phyloP scores from a whole-genome alignment of 768 basidiomycete species.

The Suillus sp. region DNA sequence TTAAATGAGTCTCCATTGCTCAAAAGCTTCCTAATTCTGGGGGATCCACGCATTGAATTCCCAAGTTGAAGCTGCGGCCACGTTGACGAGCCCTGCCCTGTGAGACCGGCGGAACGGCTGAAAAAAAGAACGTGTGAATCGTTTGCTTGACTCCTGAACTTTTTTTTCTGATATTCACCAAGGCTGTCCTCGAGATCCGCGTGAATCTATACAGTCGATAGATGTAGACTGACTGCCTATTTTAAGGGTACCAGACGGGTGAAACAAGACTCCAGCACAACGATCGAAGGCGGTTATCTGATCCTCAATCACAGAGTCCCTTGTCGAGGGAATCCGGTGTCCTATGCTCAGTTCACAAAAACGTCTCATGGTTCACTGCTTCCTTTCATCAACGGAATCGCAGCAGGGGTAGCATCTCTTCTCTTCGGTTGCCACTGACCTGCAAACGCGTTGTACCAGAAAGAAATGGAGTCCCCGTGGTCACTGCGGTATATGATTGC shows the following conservation, averaged over 20 bases:
- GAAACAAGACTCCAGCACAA: background rate
- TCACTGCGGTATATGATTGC: background rate
- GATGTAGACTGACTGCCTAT: background rate
- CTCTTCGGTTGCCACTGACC: background rate
- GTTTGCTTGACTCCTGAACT: background rate
- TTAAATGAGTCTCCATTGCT: background rate
- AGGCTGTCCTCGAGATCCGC: slow-evolving; percentile 8
- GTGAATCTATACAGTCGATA: background rate
- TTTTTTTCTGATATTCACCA: background rate
- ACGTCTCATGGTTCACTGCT: background rate
- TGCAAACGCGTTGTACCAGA: background rate
- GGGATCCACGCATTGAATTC: slow-evolving; percentile 29
- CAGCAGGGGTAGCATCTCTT: background rate
- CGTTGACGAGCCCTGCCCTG: slow-evolving; percentile 21
- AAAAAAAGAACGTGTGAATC: slow-evolving; percentile 12
- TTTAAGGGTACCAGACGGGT: background rate
- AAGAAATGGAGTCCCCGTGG: background rate
- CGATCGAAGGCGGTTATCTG: background rate
- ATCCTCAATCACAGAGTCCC: background rate
- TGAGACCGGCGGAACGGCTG: slow-evolving; percentile 28
- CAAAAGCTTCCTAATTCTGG: slow-evolving; percentile 6
- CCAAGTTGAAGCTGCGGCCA: slow-evolving; percentile 23
- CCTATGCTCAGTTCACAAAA: background rate
- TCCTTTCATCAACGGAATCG: background rate
- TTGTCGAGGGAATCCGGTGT: slow-evolving; percentile 2